Evolutionary conservation across 2,329 filamentous ascomycete genomes (phyloP).

Genomic region (Trichoderma harzianum): DNA sequence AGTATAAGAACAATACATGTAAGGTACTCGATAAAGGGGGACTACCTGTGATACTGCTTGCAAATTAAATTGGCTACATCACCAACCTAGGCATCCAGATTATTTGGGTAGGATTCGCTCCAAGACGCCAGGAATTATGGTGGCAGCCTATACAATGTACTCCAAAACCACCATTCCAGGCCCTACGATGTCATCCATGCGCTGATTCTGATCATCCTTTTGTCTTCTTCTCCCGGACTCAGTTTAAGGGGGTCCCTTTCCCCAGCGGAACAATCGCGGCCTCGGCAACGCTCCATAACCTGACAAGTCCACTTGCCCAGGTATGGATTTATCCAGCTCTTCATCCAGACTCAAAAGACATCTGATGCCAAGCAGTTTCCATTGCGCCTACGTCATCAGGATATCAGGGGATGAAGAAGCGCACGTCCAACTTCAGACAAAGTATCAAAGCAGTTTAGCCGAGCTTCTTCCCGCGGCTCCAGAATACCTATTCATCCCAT

Average conservation of each 20-base stretch:
- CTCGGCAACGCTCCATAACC: background rate
- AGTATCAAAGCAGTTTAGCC: background rate
- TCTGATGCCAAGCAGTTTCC: background rate
- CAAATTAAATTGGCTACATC: background rate
- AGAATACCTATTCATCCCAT: background rate
- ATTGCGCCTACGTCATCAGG: background rate
- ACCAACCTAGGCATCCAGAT: background rate
- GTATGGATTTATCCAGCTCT: background rate
- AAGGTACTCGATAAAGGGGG: background rate
- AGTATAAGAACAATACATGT: background rate
- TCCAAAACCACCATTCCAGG: background rate
- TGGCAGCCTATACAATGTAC: background rate
- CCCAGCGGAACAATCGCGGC: background rate
- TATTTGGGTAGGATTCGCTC: background rate
- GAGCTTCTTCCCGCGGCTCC: background rate
- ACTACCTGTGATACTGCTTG: background rate
- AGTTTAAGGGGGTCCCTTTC: constrained; percentile 11
- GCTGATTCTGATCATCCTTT: background rate
- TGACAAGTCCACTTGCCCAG: background rate
- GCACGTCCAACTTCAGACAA: no score
- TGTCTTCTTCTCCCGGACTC: background rate
- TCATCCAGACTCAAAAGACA: background rate
- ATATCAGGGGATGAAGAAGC: no score
- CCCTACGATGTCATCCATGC: background rate
- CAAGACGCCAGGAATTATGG: background rate